These are phyloP conservation scores for Apophysomyces ossiformis DNA, from an alignment of 371 early-diverging fungal species.

Conservation along the genomic window DNA sequence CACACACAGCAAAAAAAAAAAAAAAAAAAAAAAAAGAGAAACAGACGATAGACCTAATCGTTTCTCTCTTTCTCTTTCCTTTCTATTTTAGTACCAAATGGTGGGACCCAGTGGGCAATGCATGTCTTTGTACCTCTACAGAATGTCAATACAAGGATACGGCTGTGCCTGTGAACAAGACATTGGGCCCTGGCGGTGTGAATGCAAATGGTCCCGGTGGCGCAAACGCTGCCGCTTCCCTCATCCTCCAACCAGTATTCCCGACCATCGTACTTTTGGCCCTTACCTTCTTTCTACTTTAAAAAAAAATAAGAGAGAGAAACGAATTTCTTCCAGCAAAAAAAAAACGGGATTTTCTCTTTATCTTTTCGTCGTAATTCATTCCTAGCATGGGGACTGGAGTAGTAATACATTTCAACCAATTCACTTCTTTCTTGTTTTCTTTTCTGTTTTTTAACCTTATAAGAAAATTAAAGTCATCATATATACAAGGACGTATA, in stretches of 20 bases:
- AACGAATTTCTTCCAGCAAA: no score
- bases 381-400: no score
- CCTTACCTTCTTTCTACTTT: neutral
- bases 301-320: neutral
- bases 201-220: constrained; percentile 5
- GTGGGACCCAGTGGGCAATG: constrained; percentile 73
- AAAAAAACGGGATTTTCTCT: no score
- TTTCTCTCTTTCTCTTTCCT: neutral
- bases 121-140: constrained; percentile 54
- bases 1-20: neutral
- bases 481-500: no score
- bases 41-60: no score
- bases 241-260: neutral
- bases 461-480: no score
- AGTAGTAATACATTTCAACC: no score
- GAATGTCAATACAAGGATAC: constrained; percentile 54
- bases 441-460: no score
- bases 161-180: constrained; percentile 27
- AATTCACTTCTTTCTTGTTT: no score
- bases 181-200: constrained; percentile 2
- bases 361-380: no score
- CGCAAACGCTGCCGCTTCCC: neutral
- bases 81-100: constrained; percentile 48
- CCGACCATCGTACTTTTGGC: neutral
- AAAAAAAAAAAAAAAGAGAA: no score